phyloP scores from a whole-genome alignment of 2,329 filamentous ascomycete species.

The Zasmidium cellare region DNA sequence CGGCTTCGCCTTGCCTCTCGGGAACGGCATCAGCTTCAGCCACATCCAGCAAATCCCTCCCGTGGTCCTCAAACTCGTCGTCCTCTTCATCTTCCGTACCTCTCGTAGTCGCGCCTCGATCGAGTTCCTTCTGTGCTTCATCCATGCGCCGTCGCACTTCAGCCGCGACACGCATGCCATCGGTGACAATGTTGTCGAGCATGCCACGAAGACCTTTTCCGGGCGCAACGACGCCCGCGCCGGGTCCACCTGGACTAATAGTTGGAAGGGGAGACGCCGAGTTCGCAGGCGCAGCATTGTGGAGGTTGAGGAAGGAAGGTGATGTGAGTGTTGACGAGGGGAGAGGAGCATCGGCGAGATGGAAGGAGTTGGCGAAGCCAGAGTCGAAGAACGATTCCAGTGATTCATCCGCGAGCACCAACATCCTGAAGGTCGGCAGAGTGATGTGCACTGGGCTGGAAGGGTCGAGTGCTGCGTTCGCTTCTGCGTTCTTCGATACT shows the following conservation, averaged over 20 bases:
- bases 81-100: slow-evolving; percentile 51
- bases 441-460: slow-evolving; percentile 94
- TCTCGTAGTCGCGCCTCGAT: slow-evolving; percentile 71
- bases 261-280: slow-evolving; percentile 16
- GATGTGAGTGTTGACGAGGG: slow-evolving; percentile 51
- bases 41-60: slow-evolving; percentile 52
- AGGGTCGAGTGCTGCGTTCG: slow-evolving; percentile 88
- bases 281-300: slow-evolving; percentile 24
- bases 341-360: slow-evolving; percentile 67
- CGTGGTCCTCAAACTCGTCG: slow-evolving; percentile 68
- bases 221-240: slow-evolving; percentile 59
- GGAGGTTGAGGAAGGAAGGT: slow-evolving; percentile 73
- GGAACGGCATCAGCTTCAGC: slow-evolving; percentile 47
- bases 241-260: slow-evolving; percentile 34
- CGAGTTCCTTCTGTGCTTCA: slow-evolving; percentile 88
- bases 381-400: slow-evolving; percentile 97
- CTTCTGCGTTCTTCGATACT: slow-evolving; percentile 69
- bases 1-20: slow-evolving; percentile 27
- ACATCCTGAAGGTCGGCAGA: slow-evolving; percentile 96
- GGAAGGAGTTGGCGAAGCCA: slow-evolving; percentile 90
- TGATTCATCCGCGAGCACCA: slow-evolving; percentile 91
- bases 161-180: slow-evolving; percentile 92
- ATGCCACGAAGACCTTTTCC: slow-evolving; percentile 84
- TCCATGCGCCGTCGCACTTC: slow-evolving; percentile 93
- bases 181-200: slow-evolving; percentile 94